These are phyloP conservation scores for Albatrellus ellisii DNA, from an alignment of 768 basidiomycete species.

Conservation along the genomic window DNA sequence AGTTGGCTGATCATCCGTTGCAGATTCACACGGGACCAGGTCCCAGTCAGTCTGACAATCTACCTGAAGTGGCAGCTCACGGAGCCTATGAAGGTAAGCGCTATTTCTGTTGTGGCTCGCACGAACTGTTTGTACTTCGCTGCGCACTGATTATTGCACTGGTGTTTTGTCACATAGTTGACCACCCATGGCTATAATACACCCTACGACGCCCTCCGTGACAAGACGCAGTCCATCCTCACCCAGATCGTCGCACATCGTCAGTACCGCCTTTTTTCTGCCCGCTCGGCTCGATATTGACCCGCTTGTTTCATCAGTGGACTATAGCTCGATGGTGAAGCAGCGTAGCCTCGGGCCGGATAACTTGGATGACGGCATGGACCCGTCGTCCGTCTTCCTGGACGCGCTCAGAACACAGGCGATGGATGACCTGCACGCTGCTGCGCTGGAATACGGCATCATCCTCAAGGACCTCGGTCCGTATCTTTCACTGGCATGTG, in stretches of 20 bases:
- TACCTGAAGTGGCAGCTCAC: constrained; percentile 66
- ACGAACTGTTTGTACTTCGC: background rate
- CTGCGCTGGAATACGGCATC: constrained; percentile 76
- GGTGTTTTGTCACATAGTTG: constrained; percentile 25
- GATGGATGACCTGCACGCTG: constrained; percentile 78
- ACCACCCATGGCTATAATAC: constrained; percentile 78
- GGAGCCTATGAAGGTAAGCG: constrained; percentile 33
- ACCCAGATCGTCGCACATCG: constrained; percentile 80
- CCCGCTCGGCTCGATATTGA: too few relatives aligned
- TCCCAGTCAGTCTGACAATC: constrained; percentile 72
- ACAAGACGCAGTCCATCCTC: constrained; percentile 79
- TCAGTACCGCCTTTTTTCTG: constrained; percentile 33
- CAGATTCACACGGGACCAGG: constrained; percentile 79
- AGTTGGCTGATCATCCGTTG: background rate
- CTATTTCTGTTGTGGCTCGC: background rate
- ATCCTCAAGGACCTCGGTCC: constrained; percentile 65
- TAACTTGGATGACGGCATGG: constrained; percentile 54
- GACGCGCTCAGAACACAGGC: constrained; percentile 73
- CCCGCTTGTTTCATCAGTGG: constrained; percentile 21
- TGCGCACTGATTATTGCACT: background rate
- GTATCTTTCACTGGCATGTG: constrained; percentile 15
- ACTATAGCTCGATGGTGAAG: constrained; percentile 57
- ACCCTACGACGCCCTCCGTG: constrained; percentile 63
- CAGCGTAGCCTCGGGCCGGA: constrained; percentile 71
- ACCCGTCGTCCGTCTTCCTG: constrained; percentile 55